Base-by-base conservation (phyloP, 306 rosid genomes). In the Cicer pinnatifidum region DNA sequence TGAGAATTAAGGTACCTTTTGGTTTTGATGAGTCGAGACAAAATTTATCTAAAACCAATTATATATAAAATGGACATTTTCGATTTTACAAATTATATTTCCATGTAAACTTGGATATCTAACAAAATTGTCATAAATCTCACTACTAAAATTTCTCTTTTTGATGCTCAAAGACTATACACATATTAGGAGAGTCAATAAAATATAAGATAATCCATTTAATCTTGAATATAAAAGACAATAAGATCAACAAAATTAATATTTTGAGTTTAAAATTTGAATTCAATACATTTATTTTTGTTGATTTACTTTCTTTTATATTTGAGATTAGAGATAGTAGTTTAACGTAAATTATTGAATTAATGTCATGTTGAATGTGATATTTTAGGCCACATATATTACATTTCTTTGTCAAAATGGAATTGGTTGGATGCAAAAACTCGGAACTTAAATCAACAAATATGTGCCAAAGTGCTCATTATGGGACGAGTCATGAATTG, bases 401-500 rank as follows among this genome's bases (percentile, higher is more conserved):
- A 33, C 52, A 39, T 56, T 76, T 46, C 58, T 57, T 54, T 71
- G 60, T 65, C 44, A 57, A 54, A 76, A 23, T 75, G 9, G 28
- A 17, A 40, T 51, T 46, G 7, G 8, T 23, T 40, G 71, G 64
- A 23, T 58, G 63, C 10, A 59, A 71, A 59, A 58, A 23, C 40
- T 61, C 50, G 64, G 48, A 67, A 58, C 39, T 56, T 48, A 47
- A 57, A 73, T 13, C 51, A 44, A 45, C 37, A 12, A 0, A 9
- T 2, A 11, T 5, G 75, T 57, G 57, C 51, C 76, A 37, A 76
- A 35, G 19, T 12, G 56, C 35, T 51, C 65, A 8, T 45, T 60
- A n/a, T 48, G 41, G 17, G 61, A 73, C 11, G 13, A 62, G 63
- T 33, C 67, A 3, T 28, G 72, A 78, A 61, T 60, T 80, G 60